Conservation (phyloP, 441 rosid genomes). For the Aquilaria agallochum region DNA sequence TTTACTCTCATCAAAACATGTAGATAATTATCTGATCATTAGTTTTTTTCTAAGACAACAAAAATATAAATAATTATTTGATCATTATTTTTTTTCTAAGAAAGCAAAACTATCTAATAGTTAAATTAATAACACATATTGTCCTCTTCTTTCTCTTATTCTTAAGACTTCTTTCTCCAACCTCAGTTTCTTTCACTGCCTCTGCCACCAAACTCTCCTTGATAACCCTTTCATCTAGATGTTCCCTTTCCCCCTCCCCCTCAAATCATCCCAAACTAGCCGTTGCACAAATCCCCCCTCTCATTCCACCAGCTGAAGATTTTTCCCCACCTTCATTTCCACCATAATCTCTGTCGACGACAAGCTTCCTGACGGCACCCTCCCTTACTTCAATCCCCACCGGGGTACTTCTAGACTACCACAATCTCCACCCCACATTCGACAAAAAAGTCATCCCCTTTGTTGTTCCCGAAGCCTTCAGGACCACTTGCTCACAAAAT, state of each 20-base stretch:
- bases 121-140: slow-evolving; percentile 18
- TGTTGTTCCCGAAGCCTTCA: slow-evolving; percentile 95
- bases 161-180: slow-evolving; percentile 45
- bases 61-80: too few species aligned
- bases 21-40: too few species aligned
- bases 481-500: slow-evolving; percentile 86
- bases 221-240: slow-evolving; percentile 28
- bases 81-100: too few species aligned
- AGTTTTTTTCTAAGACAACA: too few species aligned
- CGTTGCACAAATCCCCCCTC: slow-evolving; percentile 25
- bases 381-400: slow-evolving; percentile 68
- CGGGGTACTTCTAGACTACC: slow-evolving; percentile 63
- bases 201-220: slow-evolving; percentile 23
- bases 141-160: slow-evolving; percentile 67
- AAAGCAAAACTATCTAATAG: too few species aligned
- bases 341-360: slow-evolving; percentile 70
- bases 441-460: slow-evolving; percentile 70
- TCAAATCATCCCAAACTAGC: slow-evolving; percentile 16
- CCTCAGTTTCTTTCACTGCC: slow-evolving; percentile 19
- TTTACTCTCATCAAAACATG: too few species aligned
- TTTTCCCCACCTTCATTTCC: slow-evolving; percentile 23
- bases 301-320: slow-evolving; percentile 16
- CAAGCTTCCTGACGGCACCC: slow-evolving; percentile 72
- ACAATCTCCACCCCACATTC: slow-evolving; percentile 59
- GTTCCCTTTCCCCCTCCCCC: slow-evolving; percentile 23